Evolutionary conservation across 495 filamentous ascomycete genomes (phyloP).

Genomic region (Tuber aestivum): DNA sequence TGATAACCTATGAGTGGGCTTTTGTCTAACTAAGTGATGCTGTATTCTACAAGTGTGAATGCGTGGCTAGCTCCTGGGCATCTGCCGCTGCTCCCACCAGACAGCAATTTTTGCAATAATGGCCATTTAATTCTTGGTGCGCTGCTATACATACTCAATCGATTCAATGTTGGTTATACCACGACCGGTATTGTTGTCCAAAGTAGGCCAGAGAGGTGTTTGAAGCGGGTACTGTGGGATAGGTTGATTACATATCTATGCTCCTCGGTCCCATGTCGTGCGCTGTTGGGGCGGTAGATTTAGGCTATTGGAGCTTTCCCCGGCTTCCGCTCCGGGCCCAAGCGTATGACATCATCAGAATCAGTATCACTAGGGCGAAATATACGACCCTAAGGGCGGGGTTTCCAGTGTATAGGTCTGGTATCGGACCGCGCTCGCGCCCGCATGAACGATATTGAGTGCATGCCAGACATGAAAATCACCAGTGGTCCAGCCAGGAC

Average conservation of each 20-base stretch:
- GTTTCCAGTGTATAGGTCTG: too few species aligned
- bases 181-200: background rate
- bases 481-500: too few species aligned
- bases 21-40: background rate
- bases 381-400: background rate
- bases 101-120: background rate
- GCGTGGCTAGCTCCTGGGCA: background rate
- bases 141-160: background rate
- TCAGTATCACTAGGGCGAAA: background rate
- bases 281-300: background rate
- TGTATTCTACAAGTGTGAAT: background rate
- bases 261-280: background rate
- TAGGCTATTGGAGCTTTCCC: background rate
- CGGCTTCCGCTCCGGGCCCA: background rate
- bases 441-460: background rate
- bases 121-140: background rate
- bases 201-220: background rate
- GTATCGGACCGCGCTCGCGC: background rate
- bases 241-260: background rate
- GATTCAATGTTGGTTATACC: background rate
- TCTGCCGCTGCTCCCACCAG: background rate
- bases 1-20: conserved; percentile 21
- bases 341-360: background rate
- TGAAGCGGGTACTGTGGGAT: background rate
- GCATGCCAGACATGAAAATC: background rate